Evolutionary conservation across 176 grass and related monocot species (phyloP), one percentile per base, ranked within the genome.

Genomic region (Carex pumila): DNA sequence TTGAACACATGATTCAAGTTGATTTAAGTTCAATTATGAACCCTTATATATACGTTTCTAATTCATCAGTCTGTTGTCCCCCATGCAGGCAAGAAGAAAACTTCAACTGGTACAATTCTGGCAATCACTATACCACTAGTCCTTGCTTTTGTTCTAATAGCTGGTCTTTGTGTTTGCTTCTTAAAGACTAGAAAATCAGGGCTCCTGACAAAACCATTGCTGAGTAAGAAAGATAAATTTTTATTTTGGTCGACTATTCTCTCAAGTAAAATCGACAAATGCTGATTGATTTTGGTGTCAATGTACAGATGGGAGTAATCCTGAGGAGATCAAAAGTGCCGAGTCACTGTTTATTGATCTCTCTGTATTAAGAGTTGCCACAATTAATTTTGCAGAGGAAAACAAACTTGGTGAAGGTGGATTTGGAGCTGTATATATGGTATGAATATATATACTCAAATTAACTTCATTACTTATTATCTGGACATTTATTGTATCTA

Each of bases 371-470:
- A 86, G 63, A 81, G 5, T 37, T 12, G 93, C 93, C 39, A 94
- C 90, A 0, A 57, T 21, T 47, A 90, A 94, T 69, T 95, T 95
- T 31, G 85, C 82, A 0, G 34, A 87, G 32, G 71, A 89, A 59
- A 92, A 95, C 49, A 92, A 84, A 79, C 79, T 95, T 22, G 90
- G 93, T 0, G 90, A 92, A 72, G 90, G 93, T 56, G 90, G 93
- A 6, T 90, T 94, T 65, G 89, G 92, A 36, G 81, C 87, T 61
- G 92, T 94, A 50, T 94, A 89, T 73, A 91, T 89, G 85, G 91
- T 87, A 52, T 41, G 6, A 54, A 75, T 75, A 75, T 3, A 62
- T 34, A 34, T 34, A 34, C 17, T 65, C 57, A 19, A 45, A 43
- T 29, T 34, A 47, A 25, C 13, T 14, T 14, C 3, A 29, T 25